Percentiles rank a stretch among this genome's conserved stretches.
These are phyloP conservation scores for Microbotryum saponariae DNA, from an alignment of 1,284 basidiomycete genomes.

Conservation along the genomic window DNA sequence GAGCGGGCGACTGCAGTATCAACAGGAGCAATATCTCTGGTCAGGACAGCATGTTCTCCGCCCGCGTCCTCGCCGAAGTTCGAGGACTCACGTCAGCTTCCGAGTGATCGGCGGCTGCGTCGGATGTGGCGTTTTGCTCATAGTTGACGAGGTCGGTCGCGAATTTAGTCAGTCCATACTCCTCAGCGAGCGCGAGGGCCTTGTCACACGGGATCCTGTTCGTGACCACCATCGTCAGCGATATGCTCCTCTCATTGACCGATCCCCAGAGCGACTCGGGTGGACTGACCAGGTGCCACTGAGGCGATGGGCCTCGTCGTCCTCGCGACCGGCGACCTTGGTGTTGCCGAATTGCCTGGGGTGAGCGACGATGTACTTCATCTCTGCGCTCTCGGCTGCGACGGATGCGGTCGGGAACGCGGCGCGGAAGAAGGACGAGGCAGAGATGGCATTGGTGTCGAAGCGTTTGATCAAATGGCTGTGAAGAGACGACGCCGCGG, in stretches of 20 bases:
- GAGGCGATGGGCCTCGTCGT: conserved; percentile 30
- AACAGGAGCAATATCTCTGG: background rate
- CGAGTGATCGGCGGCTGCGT: conserved; percentile 1
- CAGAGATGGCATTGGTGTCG: conserved; percentile 89
- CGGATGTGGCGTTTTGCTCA: background rate
- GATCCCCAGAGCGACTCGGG: background rate
- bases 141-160: conserved; percentile 30
- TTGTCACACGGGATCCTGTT: conserved; percentile 31
- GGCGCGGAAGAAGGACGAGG: conserved; percentile 96
- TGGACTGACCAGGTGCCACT: conserved; percentile 32
- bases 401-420: conserved; percentile 82
- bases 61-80: no score
- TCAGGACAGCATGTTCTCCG: background rate
- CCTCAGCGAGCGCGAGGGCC: conserved; percentile 27
- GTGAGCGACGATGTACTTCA: conserved; percentile 52
- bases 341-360: conserved; percentile 30
- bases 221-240: background rate
- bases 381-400: conserved; percentile 70
- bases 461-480: conserved; percentile 73
- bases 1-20: conserved; percentile 14
- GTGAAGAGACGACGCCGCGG: background rate
- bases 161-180: conserved; percentile 32
- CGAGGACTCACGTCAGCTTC: conserved; percentile 15
- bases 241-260: background rate
- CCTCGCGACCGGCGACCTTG: conserved; percentile 26